phyloP scores from a whole-genome alignment of 108 stramenopile species.

The Conticribra guillardii region DNA sequence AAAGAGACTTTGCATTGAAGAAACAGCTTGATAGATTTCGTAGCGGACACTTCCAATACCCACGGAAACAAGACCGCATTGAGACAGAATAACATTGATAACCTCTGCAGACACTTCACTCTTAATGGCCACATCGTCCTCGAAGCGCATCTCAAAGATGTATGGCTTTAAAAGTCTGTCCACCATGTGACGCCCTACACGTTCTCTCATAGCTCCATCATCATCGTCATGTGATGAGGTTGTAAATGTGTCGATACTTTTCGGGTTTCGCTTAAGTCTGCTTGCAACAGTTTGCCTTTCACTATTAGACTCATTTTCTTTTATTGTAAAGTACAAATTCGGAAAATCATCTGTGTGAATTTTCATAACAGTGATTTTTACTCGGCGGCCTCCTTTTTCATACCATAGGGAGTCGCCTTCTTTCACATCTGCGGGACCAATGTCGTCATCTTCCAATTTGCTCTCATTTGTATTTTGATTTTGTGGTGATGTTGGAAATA shows the following conservation, averaged over 20 bases:
- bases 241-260: slow-evolving; percentile 2
- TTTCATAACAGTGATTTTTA: slow-evolving; percentile 58
- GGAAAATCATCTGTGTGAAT: slow-evolving; percentile 74
- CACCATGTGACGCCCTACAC: slow-evolving; percentile 32
- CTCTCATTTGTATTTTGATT: background rate
- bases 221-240: background rate
- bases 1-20: slow-evolving; percentile 31
- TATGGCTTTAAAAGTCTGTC: slow-evolving; percentile 47
- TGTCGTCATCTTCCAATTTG: slow-evolving; percentile 16
- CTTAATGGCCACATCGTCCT: slow-evolving; percentile 1
- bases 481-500: slow-evolving; percentile 17
- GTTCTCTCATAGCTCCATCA: slow-evolving; percentile 16
- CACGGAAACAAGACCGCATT: slow-evolving; percentile 54
- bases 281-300: slow-evolving; percentile 75
- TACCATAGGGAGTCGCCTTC: slow-evolving; percentile 76
- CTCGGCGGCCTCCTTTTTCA: slow-evolving; percentile 47
- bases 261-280: slow-evolving; percentile 46
- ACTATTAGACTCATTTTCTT: slow-evolving; percentile 22
- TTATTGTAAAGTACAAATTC: slow-evolving; percentile 75
- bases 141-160: background rate
- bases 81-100: slow-evolving; percentile 61
- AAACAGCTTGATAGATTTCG: slow-evolving; percentile 53
- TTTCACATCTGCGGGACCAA: slow-evolving; percentile 21
- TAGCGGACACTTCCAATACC: slow-evolving; percentile 78
- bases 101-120: slow-evolving; percentile 47